Percentiles rank a stretch among this genome's conserved stretches.
Evolutionary conservation across 208 protist genomes (phyloP).

Genomic region (Pavlovales sp.): DNA sequence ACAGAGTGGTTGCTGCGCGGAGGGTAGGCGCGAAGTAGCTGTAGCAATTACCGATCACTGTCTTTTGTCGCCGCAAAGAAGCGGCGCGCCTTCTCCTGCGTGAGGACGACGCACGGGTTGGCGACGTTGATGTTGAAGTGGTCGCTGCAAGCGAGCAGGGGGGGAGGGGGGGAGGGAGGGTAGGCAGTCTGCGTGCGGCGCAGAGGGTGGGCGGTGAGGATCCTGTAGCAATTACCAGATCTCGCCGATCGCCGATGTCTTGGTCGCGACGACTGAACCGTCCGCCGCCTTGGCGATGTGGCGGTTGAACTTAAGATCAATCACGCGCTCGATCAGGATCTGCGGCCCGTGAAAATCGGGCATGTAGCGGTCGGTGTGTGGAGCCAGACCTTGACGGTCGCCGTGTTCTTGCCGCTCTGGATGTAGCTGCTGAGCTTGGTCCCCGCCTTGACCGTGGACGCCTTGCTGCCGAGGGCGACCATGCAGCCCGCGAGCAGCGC

Average conservation of each 20-base stretch:
- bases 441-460: background rate
- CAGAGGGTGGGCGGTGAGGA: too few species aligned
- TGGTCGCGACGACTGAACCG: background rate
- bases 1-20: too few species aligned
- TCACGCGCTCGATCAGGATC: background rate
- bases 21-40: too few species aligned
- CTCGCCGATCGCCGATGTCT: background rate
- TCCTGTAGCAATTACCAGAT: too few species aligned
- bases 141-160: too few species aligned
- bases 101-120: slow-evolving; percentile 32
- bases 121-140: slow-evolving; percentile 40
- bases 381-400: background rate
- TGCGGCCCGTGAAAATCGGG: background rate
- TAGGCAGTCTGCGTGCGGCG: too few species aligned
- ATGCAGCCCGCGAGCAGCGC: background rate
- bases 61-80: background rate
- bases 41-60: background rate
- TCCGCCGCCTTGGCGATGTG: background rate
- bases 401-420: background rate
- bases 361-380: slow-evolving; percentile 1
- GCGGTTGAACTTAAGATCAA: background rate
- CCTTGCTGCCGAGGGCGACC: slow-evolving; percentile 9
- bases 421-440: background rate
- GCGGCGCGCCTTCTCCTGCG: slow-evolving; percentile 21
- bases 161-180: too few species aligned